Conservation (phyloP, 164 flowering plant genomes). For the Chimonanthus praecox region DNA sequence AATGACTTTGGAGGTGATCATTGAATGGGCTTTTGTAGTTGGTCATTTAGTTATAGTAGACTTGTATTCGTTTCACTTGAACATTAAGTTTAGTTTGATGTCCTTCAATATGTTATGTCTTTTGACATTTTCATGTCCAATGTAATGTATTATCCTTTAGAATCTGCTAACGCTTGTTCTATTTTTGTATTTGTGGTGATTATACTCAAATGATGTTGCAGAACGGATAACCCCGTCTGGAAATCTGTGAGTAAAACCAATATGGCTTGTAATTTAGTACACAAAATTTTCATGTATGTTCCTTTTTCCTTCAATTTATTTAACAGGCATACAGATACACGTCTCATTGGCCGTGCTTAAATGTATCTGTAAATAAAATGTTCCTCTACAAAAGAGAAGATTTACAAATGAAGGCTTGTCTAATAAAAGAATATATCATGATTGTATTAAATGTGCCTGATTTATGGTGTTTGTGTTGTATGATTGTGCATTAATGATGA, state of each 20-base stretch:
- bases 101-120: not conserved
- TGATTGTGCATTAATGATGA: too few species aligned
- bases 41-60: not conserved
- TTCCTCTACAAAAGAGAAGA: too few species aligned
- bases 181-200: not conserved
- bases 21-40: not conserved
- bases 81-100: not conserved
- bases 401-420: too few species aligned
- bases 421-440: too few species aligned
- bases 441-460: too few species aligned
- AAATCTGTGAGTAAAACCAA: conserved; percentile 62
- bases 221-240: conserved; percentile 80
- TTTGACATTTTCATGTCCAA: not conserved
- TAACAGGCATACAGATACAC: not conserved
- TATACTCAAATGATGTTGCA: conserved; percentile 29
- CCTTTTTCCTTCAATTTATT: not conserved
- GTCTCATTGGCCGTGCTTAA: too few species aligned
- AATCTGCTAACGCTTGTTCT: conserved; percentile 5
- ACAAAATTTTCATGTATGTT: not conserved
- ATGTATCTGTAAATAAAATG: too few species aligned
- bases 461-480: too few species aligned
- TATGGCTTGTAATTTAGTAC: not conserved
- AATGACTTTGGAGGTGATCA: not conserved
- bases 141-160: not conserved
- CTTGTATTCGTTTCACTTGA: not conserved